A percentile compares a stretch with the other conserved stretches of the same genome.
phyloP scores from a whole-genome alignment of 805 yeast genomes.

The Pichia deserticola region DNA sequence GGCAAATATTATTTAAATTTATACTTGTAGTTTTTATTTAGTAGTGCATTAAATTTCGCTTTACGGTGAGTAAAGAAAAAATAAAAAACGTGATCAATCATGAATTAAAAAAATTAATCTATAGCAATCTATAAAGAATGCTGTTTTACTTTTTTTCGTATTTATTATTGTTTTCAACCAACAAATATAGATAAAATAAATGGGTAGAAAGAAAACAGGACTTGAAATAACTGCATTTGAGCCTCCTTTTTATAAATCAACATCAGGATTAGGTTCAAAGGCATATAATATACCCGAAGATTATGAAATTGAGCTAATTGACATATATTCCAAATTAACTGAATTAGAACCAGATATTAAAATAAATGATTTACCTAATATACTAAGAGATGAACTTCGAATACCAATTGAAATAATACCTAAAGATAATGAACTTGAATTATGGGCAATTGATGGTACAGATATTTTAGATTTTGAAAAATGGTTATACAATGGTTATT shows the following conservation, averaged over 20 bases:
- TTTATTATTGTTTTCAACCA: too few relatives aligned
- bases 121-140: too few relatives aligned
- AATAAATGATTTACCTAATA: slow-evolving; percentile 19
- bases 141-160: too few relatives aligned
- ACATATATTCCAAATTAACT: slow-evolving; percentile 34
- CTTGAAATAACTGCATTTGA: slow-evolving; percentile 8
- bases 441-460: slow-evolving; percentile 19
- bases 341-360: slow-evolving; percentile 31
- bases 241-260: slow-evolving; percentile 9
- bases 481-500: slow-evolving; percentile 33
- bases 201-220: background rate
- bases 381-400: background rate
- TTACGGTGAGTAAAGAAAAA: too few relatives aligned
- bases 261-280: slow-evolving; percentile 4
- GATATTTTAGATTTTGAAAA: slow-evolving; percentile 42
- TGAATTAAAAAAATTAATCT: too few relatives aligned
- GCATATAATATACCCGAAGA: slow-evolving; percentile 30
- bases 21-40: too few relatives aligned
- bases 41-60: too few relatives aligned
- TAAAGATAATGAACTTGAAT: background rate
- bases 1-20: too few relatives aligned
- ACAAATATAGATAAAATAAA: background rate
- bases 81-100: too few relatives aligned
- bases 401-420: slow-evolving; percentile 8
- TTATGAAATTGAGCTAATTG: slow-evolving; percentile 39